A percentile compares a stretch with the other conserved stretches of the same genome.
These are phyloP conservation scores for Cornus suecica DNA, from an alignment of 148 eudicot genomes.

Conservation along the genomic window DNA sequence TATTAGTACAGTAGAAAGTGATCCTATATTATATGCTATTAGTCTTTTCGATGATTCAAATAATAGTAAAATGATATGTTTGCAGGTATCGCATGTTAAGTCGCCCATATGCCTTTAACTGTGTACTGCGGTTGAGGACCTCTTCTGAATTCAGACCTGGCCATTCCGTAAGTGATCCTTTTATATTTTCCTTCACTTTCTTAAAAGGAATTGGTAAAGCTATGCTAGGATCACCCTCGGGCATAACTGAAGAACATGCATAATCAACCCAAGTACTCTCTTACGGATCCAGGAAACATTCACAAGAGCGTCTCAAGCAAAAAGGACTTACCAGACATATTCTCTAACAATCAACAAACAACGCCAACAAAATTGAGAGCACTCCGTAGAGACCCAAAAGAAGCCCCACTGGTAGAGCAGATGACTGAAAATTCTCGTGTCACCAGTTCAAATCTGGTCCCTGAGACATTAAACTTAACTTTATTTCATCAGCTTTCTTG, in stretches of 20 bases:
- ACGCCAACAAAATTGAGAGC: neutral
- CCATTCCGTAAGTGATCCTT: constrained; percentile 63
- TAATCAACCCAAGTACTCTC: too few species aligned
- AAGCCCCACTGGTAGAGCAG: too few species aligned
- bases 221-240: neutral
- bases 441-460: too few species aligned
- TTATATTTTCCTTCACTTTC: neutral
- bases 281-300: too few species aligned
- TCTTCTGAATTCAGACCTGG: constrained; percentile 83
- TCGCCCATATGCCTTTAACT: constrained; percentile 96
- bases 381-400: neutral
- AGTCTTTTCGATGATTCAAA: neutral
- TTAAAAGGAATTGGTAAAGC: neutral
- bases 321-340: neutral
- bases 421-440: too few species aligned
- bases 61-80: constrained; percentile 9
- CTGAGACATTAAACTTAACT: too few species aligned
- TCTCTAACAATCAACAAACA: neutral
- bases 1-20: neutral
- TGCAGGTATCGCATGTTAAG: constrained; percentile 93
- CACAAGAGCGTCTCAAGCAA: neutral
- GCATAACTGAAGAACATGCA: neutral
- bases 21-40: neutral
- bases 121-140: constrained; percentile 80
- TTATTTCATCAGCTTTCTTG: neutral